Evolutionary conservation across 1,284 basidiomycete species (phyloP), one percentile per base, ranked within the genome.

Genomic region (Thelephora terrestris): DNA sequence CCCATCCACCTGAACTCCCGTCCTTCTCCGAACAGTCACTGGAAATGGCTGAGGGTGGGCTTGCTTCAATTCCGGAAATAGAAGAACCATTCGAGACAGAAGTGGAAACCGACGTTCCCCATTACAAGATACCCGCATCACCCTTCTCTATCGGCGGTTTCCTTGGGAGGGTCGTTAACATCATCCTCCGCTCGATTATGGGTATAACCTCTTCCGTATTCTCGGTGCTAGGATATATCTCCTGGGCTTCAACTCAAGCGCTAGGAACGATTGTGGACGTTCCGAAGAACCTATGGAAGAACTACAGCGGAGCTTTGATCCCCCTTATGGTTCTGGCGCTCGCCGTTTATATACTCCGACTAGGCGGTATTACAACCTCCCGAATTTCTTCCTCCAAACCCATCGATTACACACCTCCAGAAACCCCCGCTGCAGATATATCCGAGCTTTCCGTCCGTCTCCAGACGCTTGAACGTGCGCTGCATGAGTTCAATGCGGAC

Each of bases 371-470:
- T 57, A 49, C 48, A 46, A 50, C 58, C 48, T 49, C 51, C 53
- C 50, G 50, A 36, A 52, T 52, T 45, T 49, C 55, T 55, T 47
- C 25, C 55, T 56, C 29, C 55, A 64, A 18, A 72, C 29, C 29
- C 14, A 70, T 56, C 55, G 53, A 56, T 5, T 67, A 65, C 45
- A 46, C 63, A 14, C 63, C 75, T 7, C 82, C 87, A 0, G 71
- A 76, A 7, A 58, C 71, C 5, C 84, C 85, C 5, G 78, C 81
- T 1, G 71, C 73, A 10, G 76, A 85, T 56, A 68, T 91, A 43
- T 75, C 79, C 5, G 88, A 88, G 52, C 68, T 93, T 18, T 71
- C 82, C 3, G 68, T 71, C 1, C 79, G 91, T 9, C 67, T 94
- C 3, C 71, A 75, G 50, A 69, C 70, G 39, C 70, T 90, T 24